phyloP scores from a whole-genome alignment of 495 filamentous ascomycete genomes.

The Aspergillus bertholletiae region DNA sequence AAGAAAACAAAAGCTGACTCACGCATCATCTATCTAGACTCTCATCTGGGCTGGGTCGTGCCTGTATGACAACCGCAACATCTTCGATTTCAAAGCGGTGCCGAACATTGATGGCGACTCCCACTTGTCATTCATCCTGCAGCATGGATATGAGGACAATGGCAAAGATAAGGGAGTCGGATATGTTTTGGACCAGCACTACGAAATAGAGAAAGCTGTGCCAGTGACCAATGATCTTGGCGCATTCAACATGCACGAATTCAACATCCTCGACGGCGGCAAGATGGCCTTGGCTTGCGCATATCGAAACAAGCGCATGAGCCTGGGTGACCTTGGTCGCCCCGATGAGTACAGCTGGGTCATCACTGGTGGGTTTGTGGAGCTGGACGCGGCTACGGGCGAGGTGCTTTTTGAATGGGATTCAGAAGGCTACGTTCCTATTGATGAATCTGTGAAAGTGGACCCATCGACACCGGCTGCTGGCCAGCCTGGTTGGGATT shows the following conservation, averaged over 20 bases:
- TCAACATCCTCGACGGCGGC: slow-evolving; percentile 34
- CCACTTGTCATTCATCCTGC: slow-evolving; percentile 41
- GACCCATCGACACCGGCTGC: slow-evolving; percentile 7
- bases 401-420: slow-evolving; percentile 41
- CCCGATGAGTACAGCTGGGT: slow-evolving; percentile 27
- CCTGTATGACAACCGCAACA: slow-evolving; percentile 29
- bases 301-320: slow-evolving; percentile 43
- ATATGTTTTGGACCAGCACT: slow-evolving; percentile 27
- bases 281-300: slow-evolving; percentile 35
- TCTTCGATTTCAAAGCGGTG: slow-evolving; percentile 37
- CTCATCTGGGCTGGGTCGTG: slow-evolving; percentile 21
- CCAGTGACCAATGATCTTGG: slow-evolving; percentile 27
- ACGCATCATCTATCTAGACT: slow-evolving; percentile 1
- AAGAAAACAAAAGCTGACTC: background rate
- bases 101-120: slow-evolving; percentile 11
- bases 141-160: slow-evolving; percentile 23
- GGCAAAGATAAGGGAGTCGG: slow-evolving; percentile 27
- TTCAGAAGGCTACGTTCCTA: slow-evolving; percentile 29
- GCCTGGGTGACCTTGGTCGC: slow-evolving; percentile 33
- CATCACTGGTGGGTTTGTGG: slow-evolving; percentile 32
- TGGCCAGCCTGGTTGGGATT: slow-evolving; percentile 45
- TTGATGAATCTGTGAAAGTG: slow-evolving; percentile 13
- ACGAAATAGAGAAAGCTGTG: slow-evolving; percentile 30
- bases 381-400: slow-evolving; percentile 42
- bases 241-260: slow-evolving; percentile 44